A percentile compares a stretch with the other conserved stretches of the same genome.
Conservation (phyloP, 495 filamentous ascomycete genomes). For the Tuber borchii region DNA sequence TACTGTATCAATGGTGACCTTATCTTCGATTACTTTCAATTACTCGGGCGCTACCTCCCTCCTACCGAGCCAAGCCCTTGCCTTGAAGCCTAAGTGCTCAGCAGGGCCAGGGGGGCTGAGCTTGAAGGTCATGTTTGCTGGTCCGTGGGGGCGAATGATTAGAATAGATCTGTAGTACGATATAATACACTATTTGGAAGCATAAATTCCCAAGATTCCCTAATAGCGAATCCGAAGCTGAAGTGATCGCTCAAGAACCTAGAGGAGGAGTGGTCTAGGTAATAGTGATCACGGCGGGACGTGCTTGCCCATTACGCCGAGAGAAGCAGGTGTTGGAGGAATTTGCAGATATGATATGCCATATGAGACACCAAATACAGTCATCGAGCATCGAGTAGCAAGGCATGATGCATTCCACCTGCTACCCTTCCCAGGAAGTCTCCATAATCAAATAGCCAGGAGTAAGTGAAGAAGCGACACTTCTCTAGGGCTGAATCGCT, state of each 20-base stretch:
- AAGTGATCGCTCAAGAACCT: neutral
- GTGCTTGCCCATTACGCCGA: neutral
- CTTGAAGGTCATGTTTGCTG: slow-evolving; percentile 4
- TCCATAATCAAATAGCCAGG: neutral
- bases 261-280: neutral
- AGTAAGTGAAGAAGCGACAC: neutral
- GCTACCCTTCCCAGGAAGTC: neutral
- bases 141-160: neutral
- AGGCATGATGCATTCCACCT: neutral
- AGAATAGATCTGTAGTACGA: neutral
- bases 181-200: neutral
- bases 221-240: neutral
- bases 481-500: no score
- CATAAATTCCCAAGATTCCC: neutral
- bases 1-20: slow-evolving; percentile 54
- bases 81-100: slow-evolving; percentile 76
- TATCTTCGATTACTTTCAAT: slow-evolving; percentile 51
- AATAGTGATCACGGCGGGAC: neutral
- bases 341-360: neutral
- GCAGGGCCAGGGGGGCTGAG: slow-evolving; percentile 64
- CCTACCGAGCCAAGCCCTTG: slow-evolving; percentile 52
- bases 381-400: neutral
- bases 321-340: neutral
- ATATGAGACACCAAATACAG: neutral
- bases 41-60: slow-evolving; percentile 44